These are phyloP conservation scores for Trypanosoma lewisi DNA, from an alignment of 208 protist genomes.

Conservation along the genomic window DNA sequence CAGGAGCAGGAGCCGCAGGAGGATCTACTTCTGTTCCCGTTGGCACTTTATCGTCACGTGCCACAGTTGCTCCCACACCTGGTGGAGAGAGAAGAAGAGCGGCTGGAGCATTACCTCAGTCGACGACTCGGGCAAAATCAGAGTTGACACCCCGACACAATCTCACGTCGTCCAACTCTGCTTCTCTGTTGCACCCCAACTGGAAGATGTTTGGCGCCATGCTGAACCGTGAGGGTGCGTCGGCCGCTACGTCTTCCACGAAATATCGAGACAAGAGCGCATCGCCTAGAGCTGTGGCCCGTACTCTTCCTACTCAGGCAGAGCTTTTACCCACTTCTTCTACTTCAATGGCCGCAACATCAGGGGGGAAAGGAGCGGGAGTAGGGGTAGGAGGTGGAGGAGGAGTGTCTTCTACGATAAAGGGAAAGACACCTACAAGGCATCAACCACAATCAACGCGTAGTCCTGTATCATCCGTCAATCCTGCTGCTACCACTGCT, in stretches of 20 bases:
- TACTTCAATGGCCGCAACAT: background rate
- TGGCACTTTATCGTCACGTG: background rate
- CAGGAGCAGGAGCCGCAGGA: background rate
- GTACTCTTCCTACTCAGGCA: background rate
- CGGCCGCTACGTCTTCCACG: background rate
- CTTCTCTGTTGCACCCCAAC: constrained; percentile 2
- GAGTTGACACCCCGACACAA: background rate
- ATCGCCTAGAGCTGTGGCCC: background rate
- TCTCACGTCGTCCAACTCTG: background rate
- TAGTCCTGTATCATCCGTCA: background rate
- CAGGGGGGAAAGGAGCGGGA: background rate
- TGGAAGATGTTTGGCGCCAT: background rate
- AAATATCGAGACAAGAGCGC: background rate
- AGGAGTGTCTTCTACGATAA: background rate
- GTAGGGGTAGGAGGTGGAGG: background rate
- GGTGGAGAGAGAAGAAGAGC: background rate
- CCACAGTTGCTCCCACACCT: background rate
- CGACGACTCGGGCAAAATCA: background rate
- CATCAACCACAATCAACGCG: background rate
- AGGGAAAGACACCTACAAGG: background rate
- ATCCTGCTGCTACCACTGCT: constrained; percentile 1
- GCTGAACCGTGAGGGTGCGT: background rate
- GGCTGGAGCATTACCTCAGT: background rate
- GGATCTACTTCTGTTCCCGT: background rate
- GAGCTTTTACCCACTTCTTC: background rate